Conservation (phyloP, 2,329 filamentous ascomycete genomes). For the Arthrobotrys iridis region DNA sequence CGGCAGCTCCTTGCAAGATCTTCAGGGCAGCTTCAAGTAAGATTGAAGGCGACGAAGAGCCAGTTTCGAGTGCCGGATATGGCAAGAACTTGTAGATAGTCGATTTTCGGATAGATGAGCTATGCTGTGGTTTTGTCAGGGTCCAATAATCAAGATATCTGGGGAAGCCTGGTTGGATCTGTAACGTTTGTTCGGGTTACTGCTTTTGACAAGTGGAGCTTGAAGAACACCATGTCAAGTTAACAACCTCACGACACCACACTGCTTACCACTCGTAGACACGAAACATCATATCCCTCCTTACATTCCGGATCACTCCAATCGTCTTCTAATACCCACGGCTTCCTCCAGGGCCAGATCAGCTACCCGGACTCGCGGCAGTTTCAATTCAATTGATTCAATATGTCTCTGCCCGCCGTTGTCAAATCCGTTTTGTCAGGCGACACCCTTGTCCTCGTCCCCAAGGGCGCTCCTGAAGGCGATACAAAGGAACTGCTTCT, state of each 20-base stretch:
- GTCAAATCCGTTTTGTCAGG: conserved; percentile 53
- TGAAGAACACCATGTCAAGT: conserved; percentile 54
- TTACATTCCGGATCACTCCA: neutral
- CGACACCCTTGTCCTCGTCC: conserved; percentile 51
- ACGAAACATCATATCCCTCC: conserved; percentile 26
- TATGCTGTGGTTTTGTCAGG: neutral
- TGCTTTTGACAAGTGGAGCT: conserved; percentile 46
- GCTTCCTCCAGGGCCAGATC: conserved; percentile 6
- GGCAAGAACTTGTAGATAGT: neutral
- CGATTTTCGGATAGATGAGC: conserved; percentile 5
- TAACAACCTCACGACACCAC: conserved; percentile 27
- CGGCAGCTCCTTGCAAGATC: conserved; percentile 14
- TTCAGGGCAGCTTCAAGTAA: neutral
- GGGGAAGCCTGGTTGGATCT: conserved; percentile 20
- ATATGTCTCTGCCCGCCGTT: conserved; percentile 33
- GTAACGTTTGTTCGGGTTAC: conserved; percentile 39
- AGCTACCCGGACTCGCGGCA: neutral
- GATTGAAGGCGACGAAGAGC: neutral
- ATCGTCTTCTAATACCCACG: neutral
- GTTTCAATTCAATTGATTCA: conserved; percentile 26
- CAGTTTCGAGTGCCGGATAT: conserved; percentile 21
- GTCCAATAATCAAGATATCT: conserved; percentile 3
- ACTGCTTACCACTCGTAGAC: conserved; percentile 24
- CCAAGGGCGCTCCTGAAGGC: conserved; percentile 29
- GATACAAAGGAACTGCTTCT: conserved; percentile 62